phyloP scores from a whole-genome alignment of 2,329 filamentous ascomycete genomes.

The Xylaria hypoxylon region DNA sequence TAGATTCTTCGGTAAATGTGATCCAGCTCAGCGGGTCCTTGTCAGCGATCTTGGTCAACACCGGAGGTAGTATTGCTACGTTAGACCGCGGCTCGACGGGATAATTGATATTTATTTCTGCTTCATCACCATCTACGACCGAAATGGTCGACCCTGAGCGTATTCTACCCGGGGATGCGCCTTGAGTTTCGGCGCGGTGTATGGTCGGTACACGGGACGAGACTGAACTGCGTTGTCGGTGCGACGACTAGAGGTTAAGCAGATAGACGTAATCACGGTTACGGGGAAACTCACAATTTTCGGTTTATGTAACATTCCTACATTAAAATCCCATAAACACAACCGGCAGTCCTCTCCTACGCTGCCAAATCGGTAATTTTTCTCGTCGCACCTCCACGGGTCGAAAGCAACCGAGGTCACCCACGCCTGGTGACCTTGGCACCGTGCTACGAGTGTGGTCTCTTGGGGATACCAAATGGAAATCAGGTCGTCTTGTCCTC shows the following conservation, averaged over 20 bases:
- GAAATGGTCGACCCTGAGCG: constrained; percentile 78
- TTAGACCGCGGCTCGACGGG: constrained; percentile 85
- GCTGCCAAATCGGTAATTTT: constrained; percentile 94
- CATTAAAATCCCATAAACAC: constrained; percentile 96
- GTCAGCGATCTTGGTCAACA: constrained; percentile 89
- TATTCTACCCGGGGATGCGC: constrained; percentile 67
- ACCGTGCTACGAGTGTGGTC: constrained; percentile 85
- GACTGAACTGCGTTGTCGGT: constrained; percentile 66
- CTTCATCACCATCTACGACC: constrained; percentile 61
- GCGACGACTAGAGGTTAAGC: constrained; percentile 58
- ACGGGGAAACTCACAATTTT: constrained; percentile 73
- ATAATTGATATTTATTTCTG: constrained; percentile 72
- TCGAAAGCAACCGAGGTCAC: constrained; percentile 94
- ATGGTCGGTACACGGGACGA: constrained; percentile 63
- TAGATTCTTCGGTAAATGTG: constrained; percentile 92
- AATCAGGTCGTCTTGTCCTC: constrained; percentile 94
- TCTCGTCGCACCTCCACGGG: constrained; percentile 95
- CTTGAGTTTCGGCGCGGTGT: constrained; percentile 72
- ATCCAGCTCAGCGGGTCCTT: constrained; percentile 89
- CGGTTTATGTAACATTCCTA: constrained; percentile 93
- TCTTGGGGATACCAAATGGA: constrained; percentile 95
- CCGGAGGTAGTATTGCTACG: constrained; percentile 88
- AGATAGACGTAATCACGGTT: not conserved
- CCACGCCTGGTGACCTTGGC: constrained; percentile 96
- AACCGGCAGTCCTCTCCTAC: constrained; percentile 94